Conservation (phyloP, 2,329 filamentous ascomycete genomes). For the Arthrinium phaeospermum region DNA sequence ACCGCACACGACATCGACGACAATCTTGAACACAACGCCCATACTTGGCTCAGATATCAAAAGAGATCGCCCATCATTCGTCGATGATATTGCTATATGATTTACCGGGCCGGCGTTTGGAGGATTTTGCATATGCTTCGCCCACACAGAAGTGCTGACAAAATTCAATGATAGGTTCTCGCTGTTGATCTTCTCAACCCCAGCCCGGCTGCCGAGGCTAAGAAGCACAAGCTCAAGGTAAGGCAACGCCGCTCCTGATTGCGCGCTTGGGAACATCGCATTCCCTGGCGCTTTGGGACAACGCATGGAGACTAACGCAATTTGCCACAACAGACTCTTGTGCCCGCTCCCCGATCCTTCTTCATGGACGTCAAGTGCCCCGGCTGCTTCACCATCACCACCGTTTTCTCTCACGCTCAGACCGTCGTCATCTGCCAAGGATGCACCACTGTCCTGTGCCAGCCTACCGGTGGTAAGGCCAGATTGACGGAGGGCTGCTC, state of each 20-base stretch:
- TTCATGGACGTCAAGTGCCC: constrained; percentile 99
- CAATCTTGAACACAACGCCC: constrained; percentile 14
- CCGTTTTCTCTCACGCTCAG: constrained; percentile 99
- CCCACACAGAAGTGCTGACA: constrained; percentile 51
- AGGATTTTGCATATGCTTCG: constrained; percentile 1
- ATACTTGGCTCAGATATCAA: background rate
- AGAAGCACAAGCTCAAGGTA: constrained; percentile 99
- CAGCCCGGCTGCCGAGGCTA: constrained; percentile 93
- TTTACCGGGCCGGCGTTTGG: constrained; percentile 11
- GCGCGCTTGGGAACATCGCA: background rate
- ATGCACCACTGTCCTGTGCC: constrained; percentile 99
- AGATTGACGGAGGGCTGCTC: constrained; percentile 99
- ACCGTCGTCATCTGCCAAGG: constrained; percentile 99
- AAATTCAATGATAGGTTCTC: constrained; percentile 78
- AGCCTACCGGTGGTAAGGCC: constrained; percentile 99
- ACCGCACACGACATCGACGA: constrained; percentile 21
- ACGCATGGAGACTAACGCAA: constrained; percentile 28
- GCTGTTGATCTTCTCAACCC: constrained; percentile 99
- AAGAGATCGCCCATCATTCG: constrained; percentile 7
- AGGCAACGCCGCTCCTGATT: constrained; percentile 33
- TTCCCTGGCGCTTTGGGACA: background rate
- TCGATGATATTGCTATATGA: constrained; percentile 9
- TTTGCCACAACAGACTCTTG: constrained; percentile 72
- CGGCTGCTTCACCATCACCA: constrained; percentile 99
- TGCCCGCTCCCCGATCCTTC: constrained; percentile 96